Percentiles rank a stretch among this genome's conserved stretches.
Evolutionary conservation across 805 yeast genomes (phyloP).

Genomic region (Candida methanosorbosa): DNA sequence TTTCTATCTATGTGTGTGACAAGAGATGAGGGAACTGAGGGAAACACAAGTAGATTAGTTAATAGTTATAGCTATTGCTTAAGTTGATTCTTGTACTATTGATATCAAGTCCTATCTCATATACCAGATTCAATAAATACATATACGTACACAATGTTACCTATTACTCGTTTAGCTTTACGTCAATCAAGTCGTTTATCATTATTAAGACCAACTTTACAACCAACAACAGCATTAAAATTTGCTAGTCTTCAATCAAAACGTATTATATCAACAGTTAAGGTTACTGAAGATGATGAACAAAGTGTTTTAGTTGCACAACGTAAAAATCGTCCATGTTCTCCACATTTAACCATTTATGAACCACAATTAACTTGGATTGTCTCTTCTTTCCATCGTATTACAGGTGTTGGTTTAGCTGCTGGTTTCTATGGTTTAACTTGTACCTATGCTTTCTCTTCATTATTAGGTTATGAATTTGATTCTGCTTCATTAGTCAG

Average conservation of each 20-base stretch:
- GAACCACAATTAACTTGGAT: slow-evolving; percentile 84
- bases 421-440: slow-evolving; percentile 73
- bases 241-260: too few species aligned
- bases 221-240: background rate
- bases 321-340: slow-evolving; percentile 79
- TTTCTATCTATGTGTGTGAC: too few species aligned
- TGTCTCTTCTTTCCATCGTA: slow-evolving; percentile 76
- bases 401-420: slow-evolving; percentile 80
- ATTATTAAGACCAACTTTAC: slow-evolving; percentile 3
- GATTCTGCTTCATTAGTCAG: slow-evolving; percentile 47
- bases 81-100: background rate
- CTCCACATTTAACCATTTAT: slow-evolving; percentile 87
- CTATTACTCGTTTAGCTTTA: slow-evolving; percentile 13
- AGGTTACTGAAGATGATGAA: slow-evolving; percentile 54
- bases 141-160: slow-evolving; percentile 9
- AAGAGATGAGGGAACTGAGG: too few species aligned
- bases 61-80: too few species aligned
- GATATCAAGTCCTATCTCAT: background rate
- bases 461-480: slow-evolving; percentile 50
- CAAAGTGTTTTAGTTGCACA: slow-evolving; percentile 67
- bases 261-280: slow-evolving; percentile 32
- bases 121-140: too few species aligned
- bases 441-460: slow-evolving; percentile 61
- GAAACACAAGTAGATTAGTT: too few species aligned
- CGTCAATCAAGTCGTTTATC: slow-evolving; percentile 9